phyloP scores from a whole-genome alignment of 2,329 filamentous ascomycete genomes.

The Rhynchosporium secalis region DNA sequence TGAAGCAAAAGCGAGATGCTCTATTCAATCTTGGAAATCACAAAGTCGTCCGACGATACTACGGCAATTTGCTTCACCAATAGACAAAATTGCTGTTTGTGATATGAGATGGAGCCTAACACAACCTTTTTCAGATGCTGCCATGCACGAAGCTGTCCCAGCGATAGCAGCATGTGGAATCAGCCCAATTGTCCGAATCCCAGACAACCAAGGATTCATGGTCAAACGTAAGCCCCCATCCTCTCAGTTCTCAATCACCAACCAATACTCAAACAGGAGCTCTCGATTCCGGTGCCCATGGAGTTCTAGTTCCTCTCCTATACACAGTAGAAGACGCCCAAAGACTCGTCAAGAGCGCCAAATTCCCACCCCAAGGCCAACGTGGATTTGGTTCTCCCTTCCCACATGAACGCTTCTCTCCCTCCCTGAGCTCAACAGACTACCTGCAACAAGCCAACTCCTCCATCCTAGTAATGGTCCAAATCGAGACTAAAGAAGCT shows the following conservation, averaged over 20 bases:
- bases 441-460: constrained; percentile 59
- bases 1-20: too few species aligned
- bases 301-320: constrained; percentile 56
- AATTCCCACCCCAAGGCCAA: constrained; percentile 56
- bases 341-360: constrained; percentile 51
- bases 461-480: constrained; percentile 62
- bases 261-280: constrained; percentile 45
- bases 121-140: constrained; percentile 44
- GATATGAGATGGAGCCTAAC: background rate
- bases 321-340: constrained; percentile 54
- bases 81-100: too few species aligned
- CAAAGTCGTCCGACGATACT: too few species aligned
- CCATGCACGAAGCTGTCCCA: constrained; percentile 59
- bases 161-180: constrained; percentile 56
- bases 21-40: too few species aligned
- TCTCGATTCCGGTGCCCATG: constrained; percentile 58
- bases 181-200: constrained; percentile 57
- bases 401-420: constrained; percentile 50
- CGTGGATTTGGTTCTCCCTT: constrained; percentile 59
- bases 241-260: constrained; percentile 23
- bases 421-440: constrained; percentile 51
- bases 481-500: constrained; percentile 67
- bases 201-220: constrained; percentile 57
- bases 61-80: too few species aligned
- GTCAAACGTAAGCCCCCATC: constrained; percentile 50